Percentiles rank a stretch among this genome's conserved stretches.
These are phyloP conservation scores for Paecilomyces sp. DNA, from an alignment of 2,329 filamentous ascomycete species.

Conservation along the genomic window DNA sequence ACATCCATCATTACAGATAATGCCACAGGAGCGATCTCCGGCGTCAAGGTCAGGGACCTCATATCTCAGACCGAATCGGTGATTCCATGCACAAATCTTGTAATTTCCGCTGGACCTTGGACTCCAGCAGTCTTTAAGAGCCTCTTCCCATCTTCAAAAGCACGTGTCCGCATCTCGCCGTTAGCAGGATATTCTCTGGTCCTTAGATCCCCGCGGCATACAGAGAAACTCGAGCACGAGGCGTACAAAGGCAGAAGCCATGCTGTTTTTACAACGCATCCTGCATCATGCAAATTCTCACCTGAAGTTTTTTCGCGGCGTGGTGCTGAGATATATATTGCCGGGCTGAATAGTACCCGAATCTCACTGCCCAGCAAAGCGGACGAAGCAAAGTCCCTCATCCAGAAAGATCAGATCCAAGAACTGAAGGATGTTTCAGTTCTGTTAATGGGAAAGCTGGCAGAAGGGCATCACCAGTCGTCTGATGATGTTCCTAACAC, in stretches of 20 bases:
- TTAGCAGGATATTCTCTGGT: slow-evolving; percentile 69
- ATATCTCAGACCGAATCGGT: slow-evolving; percentile 14
- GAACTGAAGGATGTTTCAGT: slow-evolving; percentile 24
- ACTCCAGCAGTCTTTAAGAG: slow-evolving; percentile 56
- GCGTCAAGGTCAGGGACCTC: slow-evolving; percentile 44
- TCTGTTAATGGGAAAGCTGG: slow-evolving; percentile 24
- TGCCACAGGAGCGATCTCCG: slow-evolving; percentile 41
- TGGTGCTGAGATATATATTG: slow-evolving; percentile 64
- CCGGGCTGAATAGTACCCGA: slow-evolving; percentile 58
- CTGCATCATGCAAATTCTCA: slow-evolving; percentile 47
- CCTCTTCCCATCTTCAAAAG: slow-evolving; percentile 54
- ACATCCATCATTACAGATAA: slow-evolving; percentile 47
- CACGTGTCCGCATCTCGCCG: slow-evolving; percentile 51
- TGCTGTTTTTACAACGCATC: slow-evolving; percentile 60
- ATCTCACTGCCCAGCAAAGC: slow-evolving; percentile 55
- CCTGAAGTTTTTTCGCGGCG: slow-evolving; percentile 65
- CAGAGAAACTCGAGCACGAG: slow-evolving; percentile 18
- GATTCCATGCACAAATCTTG: slow-evolving; percentile 56
- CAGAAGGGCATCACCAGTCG: slow-evolving; percentile 5
- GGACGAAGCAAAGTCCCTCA: slow-evolving; percentile 23
- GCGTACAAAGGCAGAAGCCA: slow-evolving; percentile 49
- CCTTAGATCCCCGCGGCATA: slow-evolving; percentile 50
- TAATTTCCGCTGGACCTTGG: slow-evolving; percentile 67
- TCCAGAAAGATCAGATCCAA: slow-evolving; percentile 36
- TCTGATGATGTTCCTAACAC: slow-evolving; percentile 22